phyloP scores from a whole-genome alignment of 106 monocot genomes.

The Allium cepa region DNA sequence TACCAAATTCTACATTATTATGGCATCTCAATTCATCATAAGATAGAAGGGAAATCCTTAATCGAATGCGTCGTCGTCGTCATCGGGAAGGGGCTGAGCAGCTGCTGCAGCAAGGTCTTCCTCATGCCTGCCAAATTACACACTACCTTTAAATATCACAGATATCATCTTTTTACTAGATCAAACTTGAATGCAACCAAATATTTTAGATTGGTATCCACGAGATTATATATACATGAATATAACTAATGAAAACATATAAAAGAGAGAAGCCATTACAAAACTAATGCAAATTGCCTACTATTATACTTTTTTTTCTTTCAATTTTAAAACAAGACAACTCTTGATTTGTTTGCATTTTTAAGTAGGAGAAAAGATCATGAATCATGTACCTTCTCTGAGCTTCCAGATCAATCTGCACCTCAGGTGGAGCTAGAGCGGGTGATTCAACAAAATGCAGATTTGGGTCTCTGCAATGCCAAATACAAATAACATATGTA shows the following conservation, averaged over 20 bases:
- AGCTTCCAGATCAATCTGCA: conserved; percentile 39
- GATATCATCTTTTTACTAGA: not conserved
- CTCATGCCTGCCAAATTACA: conserved; percentile 28
- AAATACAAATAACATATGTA: too few relatives aligned
- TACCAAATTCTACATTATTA: too few relatives aligned
- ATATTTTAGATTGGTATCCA: too few relatives aligned
- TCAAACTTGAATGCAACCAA: not conserved
- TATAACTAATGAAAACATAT: too few relatives aligned
- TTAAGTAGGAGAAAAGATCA: too few relatives aligned
- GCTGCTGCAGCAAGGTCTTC: conserved; percentile 41
- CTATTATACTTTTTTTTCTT: too few relatives aligned
- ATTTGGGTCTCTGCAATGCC: conserved; percentile 31
- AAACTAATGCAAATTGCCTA: too few relatives aligned
- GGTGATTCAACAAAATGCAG: conserved; percentile 59
- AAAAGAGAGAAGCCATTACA: too few relatives aligned
- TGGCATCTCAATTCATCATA: too few relatives aligned
- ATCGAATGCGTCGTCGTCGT: conserved; percentile 51
- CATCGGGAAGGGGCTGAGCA: conserved; percentile 61
- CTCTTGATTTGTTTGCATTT: too few relatives aligned
- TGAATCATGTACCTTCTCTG: conserved; percentile 29
- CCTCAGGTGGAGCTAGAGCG: conserved; percentile 53
- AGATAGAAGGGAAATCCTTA: too few relatives aligned
- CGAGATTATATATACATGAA: not conserved
- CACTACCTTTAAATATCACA: not conserved
- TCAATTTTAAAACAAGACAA: too few relatives aligned